Base-by-base conservation (phyloP, 768 basidiomycete genomes). In the Leccinum variicolor region DNA sequence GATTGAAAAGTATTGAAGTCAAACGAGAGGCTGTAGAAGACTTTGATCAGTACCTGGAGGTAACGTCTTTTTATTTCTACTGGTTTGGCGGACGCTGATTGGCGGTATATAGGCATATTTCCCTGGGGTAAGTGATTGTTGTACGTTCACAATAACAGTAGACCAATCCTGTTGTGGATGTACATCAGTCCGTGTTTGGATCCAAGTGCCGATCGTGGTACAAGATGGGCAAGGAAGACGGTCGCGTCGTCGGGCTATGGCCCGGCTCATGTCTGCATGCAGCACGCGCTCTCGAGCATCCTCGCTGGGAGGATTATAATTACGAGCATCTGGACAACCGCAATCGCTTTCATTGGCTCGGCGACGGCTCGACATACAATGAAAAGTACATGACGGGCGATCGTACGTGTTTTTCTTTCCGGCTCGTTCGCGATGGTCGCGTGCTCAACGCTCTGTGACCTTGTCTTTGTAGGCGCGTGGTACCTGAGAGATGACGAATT, bases 241-340 rank as follows among this genome's bases (percentile, higher is more conserved):
- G 85, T 2, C 77, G 81, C 3, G 73, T 86, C 7, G 77, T 79
- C 21, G 83, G 76, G 1, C 72, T 87, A 6, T 87, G 83, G 83
- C 85, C 86, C n/a, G 83, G 84, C 6, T 84, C 84, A 0, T 74
- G 76, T 45, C 63, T 84, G 17, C 84, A 85, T 54, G 82, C 80
- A 1, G 69, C 75, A 6, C 75, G 74, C 25, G 76, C 79, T 2
- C 67, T 87, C 6, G 70, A 72, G 34, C 67, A 82, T 64, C 85
- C 84, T 2, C 79, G 85, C 6, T 87, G 84, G 84, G 86, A 87
- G 58, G 86, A 87, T 62, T 87, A 75, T 58, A 74, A 76, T 47
- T 85, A 82, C 57, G 79, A 85, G 62, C 68, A 55, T 6, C 64
- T 79, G 4, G 79, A 81, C 54, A 73, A 54, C 7, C 71, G 69